These are phyloP conservation scores for Penicillium brevicompactum DNA, from an alignment of 2,329 filamentous ascomycete genomes.

Conservation along the genomic window DNA sequence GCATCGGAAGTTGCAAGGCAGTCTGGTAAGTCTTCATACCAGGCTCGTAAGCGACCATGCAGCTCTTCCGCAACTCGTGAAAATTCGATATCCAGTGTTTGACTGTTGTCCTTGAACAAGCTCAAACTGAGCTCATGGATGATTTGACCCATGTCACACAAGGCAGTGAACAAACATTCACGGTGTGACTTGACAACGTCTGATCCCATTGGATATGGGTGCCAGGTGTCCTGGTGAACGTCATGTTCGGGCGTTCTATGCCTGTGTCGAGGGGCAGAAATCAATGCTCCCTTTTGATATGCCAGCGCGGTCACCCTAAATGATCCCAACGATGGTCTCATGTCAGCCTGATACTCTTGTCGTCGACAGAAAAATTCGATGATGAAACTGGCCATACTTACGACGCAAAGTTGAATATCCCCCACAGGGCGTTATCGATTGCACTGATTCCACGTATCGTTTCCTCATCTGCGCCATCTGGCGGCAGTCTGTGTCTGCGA, in stretches of 20 bases:
- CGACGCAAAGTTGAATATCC: constrained; percentile 30
- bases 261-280: constrained; percentile 19
- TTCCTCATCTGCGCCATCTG: constrained; percentile 19
- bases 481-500: constrained; percentile 11
- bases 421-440: constrained; percentile 24
- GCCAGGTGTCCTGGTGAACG: constrained; percentile 22
- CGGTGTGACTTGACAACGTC: constrained; percentile 17
- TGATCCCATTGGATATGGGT: constrained; percentile 21
- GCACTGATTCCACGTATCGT: constrained; percentile 11
- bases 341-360: neutral
- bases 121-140: constrained; percentile 19
- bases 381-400: constrained; percentile 11
- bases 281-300: constrained; percentile 19
- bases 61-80: constrained; percentile 15
- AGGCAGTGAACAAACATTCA: constrained; percentile 21
- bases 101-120: constrained; percentile 16
- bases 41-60: constrained; percentile 19
- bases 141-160: constrained; percentile 24
- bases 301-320: constrained; percentile 24
- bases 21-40: constrained; percentile 16
- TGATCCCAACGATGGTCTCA: neutral
- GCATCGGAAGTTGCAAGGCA: constrained; percentile 13
- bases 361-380: neutral
- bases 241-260: constrained; percentile 7
- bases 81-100: constrained; percentile 10